Evolutionary conservation across 257 asterid genomes (phyloP), one percentile per base, ranked within the genome.

Genomic region (Fraxinus cuspidata): DNA sequence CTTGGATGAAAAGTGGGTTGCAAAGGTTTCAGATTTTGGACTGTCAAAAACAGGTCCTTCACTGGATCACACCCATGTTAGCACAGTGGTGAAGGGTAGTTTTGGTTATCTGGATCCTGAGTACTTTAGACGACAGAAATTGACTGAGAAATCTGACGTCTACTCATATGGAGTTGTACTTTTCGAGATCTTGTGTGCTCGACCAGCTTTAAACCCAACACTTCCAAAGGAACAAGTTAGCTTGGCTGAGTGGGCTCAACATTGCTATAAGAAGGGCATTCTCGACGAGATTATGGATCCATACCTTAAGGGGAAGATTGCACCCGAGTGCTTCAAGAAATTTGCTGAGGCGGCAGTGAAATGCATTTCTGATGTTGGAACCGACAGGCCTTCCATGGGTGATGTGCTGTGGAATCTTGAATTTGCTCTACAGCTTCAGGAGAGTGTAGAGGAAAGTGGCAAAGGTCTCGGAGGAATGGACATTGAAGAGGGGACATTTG

Each of bases 321-420:
- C 98, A 71, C 93, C 97, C 0, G 98, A 93, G 77, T 93, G 97
- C 88, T 87, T 93, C 56, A 93, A 92, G 86, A 93, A 91, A 81
- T 82, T 91, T 23, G 90, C 94, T 0, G 98, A 93, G 89, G 90
- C 96, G 0, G 97, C 98, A 2, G 98, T 93, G 76, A 93, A 93
- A 81, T 93, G 98, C 15, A 92, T 93, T 15, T 80, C 90, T 1
- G 98, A 93, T 78, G 92, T 90, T 49, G 98, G 98, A 51, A 88
- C 89, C 0, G 98, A 91, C 42, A 80, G 98, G 84, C 98, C 98
- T 3, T 89, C 98, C 2, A 93, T 93, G 98, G 98, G 98, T 0
- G 97, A 93, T 72, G 98, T 93, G 65, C 86, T 93, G 82, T 93
- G 98, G 98, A 93, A 91, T 84, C 96, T 93, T 49, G 98, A 93